phyloP scores from a whole-genome alignment of 306 rosid species.

The Castanopsis chinensis region DNA sequence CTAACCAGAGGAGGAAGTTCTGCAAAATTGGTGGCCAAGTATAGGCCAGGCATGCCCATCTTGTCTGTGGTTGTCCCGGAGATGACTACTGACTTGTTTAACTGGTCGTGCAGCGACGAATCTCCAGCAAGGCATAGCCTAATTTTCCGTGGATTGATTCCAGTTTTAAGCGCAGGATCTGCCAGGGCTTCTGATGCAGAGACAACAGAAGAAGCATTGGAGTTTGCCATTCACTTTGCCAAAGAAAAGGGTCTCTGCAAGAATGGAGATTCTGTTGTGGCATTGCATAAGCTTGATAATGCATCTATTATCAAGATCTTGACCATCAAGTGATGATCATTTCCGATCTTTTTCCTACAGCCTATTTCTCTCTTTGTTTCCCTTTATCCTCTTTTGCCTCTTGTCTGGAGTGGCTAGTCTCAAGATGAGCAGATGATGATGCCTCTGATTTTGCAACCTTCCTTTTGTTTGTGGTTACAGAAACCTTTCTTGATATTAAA shows the following conservation, averaged over 20 bases:
- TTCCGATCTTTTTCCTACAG: background rate
- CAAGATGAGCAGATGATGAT: background rate
- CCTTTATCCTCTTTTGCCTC: background rate
- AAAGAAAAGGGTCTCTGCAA: conserved; percentile 77
- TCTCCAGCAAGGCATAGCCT: conserved; percentile 98
- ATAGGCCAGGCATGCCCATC: conserved; percentile 94
- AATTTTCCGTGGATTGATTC: conserved; percentile 94
- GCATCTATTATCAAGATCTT: conserved; percentile 93
- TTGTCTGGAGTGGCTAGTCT: conserved; percentile 3
- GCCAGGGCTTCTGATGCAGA: conserved; percentile 89
- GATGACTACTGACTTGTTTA: conserved; percentile 79
- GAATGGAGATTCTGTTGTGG: conserved; percentile 89
- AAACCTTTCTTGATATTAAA: background rate
- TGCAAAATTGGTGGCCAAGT: conserved; percentile 96
- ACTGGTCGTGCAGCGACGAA: conserved; percentile 97
- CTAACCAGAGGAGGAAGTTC: conserved; percentile 83
- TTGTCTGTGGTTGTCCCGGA: conserved; percentile 98
- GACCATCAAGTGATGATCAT: conserved; percentile 78
- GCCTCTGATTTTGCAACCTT: conserved; percentile 8
- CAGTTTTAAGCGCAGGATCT: conserved; percentile 81
- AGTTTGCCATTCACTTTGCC: conserved; percentile 75
- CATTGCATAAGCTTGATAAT: conserved; percentile 83
- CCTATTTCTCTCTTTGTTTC: background rate
- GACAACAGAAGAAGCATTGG: conserved; percentile 89
- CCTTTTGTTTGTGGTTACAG: conserved; percentile 1